phyloP scores from a whole-genome alignment of 768 basidiomycete species.

The Psilocybe azurescens region DNA sequence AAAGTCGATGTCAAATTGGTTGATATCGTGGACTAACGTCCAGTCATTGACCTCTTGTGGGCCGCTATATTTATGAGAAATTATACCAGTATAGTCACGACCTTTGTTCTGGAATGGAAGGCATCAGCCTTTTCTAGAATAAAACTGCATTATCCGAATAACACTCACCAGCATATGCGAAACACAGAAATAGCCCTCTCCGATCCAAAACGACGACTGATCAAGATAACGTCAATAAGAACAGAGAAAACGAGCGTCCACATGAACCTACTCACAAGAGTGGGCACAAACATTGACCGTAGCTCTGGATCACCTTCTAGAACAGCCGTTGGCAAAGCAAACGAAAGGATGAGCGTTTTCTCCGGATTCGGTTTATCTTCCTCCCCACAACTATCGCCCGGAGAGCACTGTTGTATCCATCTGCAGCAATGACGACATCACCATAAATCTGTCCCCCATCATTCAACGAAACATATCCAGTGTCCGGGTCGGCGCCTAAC shows the following conservation, averaged over 20 bases:
- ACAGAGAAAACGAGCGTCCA: not conserved
- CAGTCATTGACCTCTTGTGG: constrained; percentile 31
- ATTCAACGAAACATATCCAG: constrained; percentile 41
- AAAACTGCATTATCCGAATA: constrained; percentile 4
- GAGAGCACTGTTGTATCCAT: constrained; percentile 53
- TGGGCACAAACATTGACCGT: constrained; percentile 27
- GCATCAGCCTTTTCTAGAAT: constrained; percentile 7
- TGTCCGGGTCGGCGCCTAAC: constrained; percentile 30
- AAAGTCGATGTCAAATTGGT: constrained; percentile 38
- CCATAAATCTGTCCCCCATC: constrained; percentile 48
- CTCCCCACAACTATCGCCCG: constrained; percentile 36
- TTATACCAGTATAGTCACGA: constrained; percentile 31
- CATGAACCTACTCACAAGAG: constrained; percentile 31
- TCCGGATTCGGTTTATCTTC: constrained; percentile 21
- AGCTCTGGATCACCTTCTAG: constrained; percentile 40
- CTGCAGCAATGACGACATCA: constrained; percentile 66
- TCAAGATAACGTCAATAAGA: not conserved
- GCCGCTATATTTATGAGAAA: constrained; percentile 28
- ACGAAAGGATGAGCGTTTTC: constrained; percentile 34
- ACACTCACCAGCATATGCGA: constrained; percentile 31
- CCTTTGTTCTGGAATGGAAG: constrained; percentile 26
- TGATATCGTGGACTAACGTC: constrained; percentile 34
- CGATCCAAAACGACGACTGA: constrained; percentile 27
- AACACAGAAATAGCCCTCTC: constrained; percentile 31
- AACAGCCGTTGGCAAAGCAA: constrained; percentile 34